Evolutionary conservation across 2,329 filamentous ascomycete species (phyloP).

Genomic region (Pseudocercospora eumusae): DNA sequence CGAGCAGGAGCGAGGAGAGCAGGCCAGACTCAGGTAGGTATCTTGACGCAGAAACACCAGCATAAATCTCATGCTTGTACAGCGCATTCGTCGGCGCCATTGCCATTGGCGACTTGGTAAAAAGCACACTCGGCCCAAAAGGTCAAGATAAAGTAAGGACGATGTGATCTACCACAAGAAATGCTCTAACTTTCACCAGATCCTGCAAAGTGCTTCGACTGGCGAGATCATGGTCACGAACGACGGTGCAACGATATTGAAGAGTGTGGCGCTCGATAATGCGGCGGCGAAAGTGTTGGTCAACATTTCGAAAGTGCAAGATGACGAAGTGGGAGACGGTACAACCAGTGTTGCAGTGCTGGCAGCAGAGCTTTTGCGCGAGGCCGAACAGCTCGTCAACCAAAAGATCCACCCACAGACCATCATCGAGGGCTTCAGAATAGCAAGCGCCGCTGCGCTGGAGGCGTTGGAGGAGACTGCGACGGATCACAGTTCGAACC

Average conservation of each 20-base stretch:
- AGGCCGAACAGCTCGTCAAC: constrained; percentile 95
- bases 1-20: constrained; percentile 32
- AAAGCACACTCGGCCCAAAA: constrained; percentile 95
- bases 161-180: constrained; percentile 84
- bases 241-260: constrained; percentile 96
- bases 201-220: constrained; percentile 65
- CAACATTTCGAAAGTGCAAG: constrained; percentile 99
- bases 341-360: constrained; percentile 97
- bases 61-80: constrained; percentile 19
- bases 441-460: constrained; percentile 88
- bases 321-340: constrained; percentile 97
- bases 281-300: constrained; percentile 97
- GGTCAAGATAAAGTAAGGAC: constrained; percentile 90
- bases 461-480: constrained; percentile 79
- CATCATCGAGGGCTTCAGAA: constrained; percentile 97
- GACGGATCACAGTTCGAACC: constrained; percentile 84
- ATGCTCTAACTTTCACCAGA: constrained; percentile 57
- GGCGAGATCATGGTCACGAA: constrained; percentile 98
- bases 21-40: constrained; percentile 31
- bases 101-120: constrained; percentile 93
- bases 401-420: constrained; percentile 99
- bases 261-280: constrained; percentile 97
- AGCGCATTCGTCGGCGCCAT: constrained; percentile 93
- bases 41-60: constrained; percentile 3
- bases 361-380: constrained; percentile 89